Percentiles rank a stretch among this genome's conserved stretches.
Conservation (phyloP, 2,329 filamentous ascomycete species). For the Penicillium sp. region DNA sequence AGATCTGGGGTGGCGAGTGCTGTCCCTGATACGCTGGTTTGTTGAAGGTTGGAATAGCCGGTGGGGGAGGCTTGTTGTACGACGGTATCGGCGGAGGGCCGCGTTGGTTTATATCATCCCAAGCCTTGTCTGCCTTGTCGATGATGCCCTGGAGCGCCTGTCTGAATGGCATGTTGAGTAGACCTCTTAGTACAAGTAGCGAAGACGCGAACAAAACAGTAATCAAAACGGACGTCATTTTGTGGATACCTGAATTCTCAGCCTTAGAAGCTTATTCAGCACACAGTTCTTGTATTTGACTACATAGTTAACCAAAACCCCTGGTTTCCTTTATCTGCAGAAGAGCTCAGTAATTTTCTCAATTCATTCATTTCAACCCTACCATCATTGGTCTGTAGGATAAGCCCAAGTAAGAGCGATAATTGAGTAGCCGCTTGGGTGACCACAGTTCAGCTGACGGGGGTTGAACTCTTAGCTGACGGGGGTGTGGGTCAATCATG, state of each 20-base stretch:
- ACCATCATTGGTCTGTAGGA: too few species aligned
- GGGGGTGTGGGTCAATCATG: too few species aligned
- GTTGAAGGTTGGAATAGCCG: constrained; percentile 20
- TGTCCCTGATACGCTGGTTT: constrained; percentile 20
- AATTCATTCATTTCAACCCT: too few species aligned
- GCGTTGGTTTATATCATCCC: constrained; percentile 15
- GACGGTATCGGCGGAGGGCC: constrained; percentile 8
- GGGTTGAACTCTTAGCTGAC: too few species aligned
- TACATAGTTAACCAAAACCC: too few species aligned
- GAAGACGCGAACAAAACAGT: constrained; percentile 7
- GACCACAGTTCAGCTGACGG: too few species aligned
- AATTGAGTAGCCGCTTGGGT: too few species aligned
- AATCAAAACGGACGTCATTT: constrained; percentile 18
- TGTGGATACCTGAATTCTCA: constrained; percentile 8
- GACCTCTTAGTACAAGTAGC: constrained; percentile 9
- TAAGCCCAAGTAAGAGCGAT: too few species aligned
- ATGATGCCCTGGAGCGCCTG: constrained; percentile 19
- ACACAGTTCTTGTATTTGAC: too few species aligned
- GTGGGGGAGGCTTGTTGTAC: constrained; percentile 16
- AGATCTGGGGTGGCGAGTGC: constrained; percentile 18
- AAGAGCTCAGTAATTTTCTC: too few species aligned
- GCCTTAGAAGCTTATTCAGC: too few species aligned
- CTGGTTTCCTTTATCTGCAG: too few species aligned
- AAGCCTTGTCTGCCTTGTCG: constrained; percentile 21
- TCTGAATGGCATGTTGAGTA: constrained; percentile 24